Conservation (phyloP, 2,329 filamentous ascomycete species). For the Pseudopithomyces maydicus region DNA sequence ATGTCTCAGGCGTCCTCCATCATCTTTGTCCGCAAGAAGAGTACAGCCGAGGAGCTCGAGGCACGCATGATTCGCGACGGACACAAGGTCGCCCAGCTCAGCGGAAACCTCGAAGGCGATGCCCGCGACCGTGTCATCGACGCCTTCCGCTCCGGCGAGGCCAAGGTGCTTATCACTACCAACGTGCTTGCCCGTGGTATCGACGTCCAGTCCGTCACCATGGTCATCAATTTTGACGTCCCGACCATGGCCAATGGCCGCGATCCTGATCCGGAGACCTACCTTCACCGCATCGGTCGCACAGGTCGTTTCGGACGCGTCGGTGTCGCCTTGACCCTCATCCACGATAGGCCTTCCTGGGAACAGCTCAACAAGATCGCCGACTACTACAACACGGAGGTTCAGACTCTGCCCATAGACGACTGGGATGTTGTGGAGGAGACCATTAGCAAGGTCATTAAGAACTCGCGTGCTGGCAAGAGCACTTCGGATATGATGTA, state of each 20-base stretch:
- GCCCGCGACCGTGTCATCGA: slow-evolving; percentile 85
- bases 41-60: slow-evolving; percentile 82
- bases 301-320: slow-evolving; percentile 97
- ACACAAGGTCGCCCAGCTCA: slow-evolving; percentile 88
- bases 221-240: slow-evolving; percentile 93
- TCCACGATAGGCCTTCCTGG: slow-evolving; percentile 85
- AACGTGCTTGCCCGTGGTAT: slow-evolving; percentile 97
- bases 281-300: slow-evolving; percentile 95
- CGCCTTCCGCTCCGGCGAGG: slow-evolving; percentile 81
- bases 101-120: slow-evolving; percentile 82
- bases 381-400: slow-evolving; percentile 76
- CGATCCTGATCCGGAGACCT: slow-evolving; percentile 86
- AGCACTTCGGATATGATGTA: slow-evolving; percentile 46
- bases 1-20: slow-evolving; percentile 98
- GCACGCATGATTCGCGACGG: slow-evolving; percentile 84
- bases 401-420: slow-evolving; percentile 78
- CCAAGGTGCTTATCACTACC: slow-evolving; percentile 96
- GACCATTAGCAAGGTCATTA: slow-evolving; percentile 70
- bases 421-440: slow-evolving; percentile 93
- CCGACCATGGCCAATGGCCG: slow-evolving; percentile 62
- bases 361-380: slow-evolving; percentile 80
- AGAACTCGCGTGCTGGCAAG: slow-evolving; percentile 48
- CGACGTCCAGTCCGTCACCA: slow-evolving; percentile 87
- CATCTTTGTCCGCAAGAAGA: slow-evolving; percentile 85
- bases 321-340: slow-evolving; percentile 93